phyloP scores from a whole-genome alignment of 1,284 basidiomycete genomes.

The Neonothopanus nambi region DNA sequence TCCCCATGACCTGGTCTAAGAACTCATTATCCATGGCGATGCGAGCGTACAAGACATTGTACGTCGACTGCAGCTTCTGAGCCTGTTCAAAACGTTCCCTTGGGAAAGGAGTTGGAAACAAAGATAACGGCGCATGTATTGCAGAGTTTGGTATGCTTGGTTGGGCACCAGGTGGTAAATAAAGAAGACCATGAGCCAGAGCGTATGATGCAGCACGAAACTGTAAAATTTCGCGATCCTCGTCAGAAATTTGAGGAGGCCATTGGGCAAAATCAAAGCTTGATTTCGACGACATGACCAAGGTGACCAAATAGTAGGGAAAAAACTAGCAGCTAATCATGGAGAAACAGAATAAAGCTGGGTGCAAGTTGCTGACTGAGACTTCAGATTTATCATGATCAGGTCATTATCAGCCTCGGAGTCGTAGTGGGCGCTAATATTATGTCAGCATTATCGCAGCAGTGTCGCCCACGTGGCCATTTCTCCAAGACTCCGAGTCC shows the following conservation, averaged over 20 bases:
- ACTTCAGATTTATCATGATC: no score
- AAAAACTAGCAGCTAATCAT: no score
- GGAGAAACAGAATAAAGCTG: no score
- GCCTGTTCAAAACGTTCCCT: conserved; percentile 71
- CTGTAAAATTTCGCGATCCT: conserved; percentile 60
- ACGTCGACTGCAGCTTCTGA: conserved; percentile 73
- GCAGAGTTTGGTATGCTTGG: conserved; percentile 63
- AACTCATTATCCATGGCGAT: conserved; percentile 83
- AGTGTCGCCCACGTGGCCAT: no score
- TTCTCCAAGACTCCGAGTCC: no score
- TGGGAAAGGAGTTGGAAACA: conserved; percentile 73
- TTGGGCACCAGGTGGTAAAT: conserved; percentile 61
- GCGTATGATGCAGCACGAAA: conserved; percentile 80
- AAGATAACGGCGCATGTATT: conserved; percentile 84
- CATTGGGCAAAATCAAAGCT: conserved; percentile 57
- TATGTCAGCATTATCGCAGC: no score
- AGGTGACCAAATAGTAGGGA: no score
- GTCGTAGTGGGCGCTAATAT: no score
- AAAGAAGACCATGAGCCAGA: conserved; percentile 82
- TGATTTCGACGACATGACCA: no score
- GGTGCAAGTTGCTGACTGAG: no score
- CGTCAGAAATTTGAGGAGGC: conserved; percentile 68
- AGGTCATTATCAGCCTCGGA: no score
- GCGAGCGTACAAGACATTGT: conserved; percentile 86
- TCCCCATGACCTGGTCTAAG: conserved; percentile 82